Evolutionary conservation across 1,284 basidiomycete species (phyloP), one percentile per base, ranked within the genome.

Genomic region (Heimioporus punctisporus): DNA sequence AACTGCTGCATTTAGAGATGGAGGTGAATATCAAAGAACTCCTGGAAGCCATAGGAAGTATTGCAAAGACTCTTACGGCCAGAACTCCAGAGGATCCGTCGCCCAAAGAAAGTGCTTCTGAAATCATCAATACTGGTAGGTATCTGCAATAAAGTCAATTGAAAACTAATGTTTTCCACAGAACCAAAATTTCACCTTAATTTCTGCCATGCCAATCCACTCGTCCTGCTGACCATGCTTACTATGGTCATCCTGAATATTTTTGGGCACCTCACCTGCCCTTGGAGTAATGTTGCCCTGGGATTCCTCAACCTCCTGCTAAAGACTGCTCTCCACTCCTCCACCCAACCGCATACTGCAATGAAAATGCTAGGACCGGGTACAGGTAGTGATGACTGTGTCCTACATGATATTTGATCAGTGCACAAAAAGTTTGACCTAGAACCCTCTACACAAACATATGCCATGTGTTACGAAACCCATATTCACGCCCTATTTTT

Each of bases 381-480:
- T 15, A 12, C 11, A 17, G n/a, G n/a, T n/a, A n/a, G n/a, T n/a
- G n/a, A n/a, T 34, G 11, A 34, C 11, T 34, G 6, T 41, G 21
- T 46, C 26, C 44, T 27, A 7, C 19, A 26, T 10, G 11, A 46
- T n/a, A 46, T 46, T 30, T 21, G 19, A 6, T 27, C 44, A 3
- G 15, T 46, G 10, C 11, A 26, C 23, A 37, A 55, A 21, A 56
- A 46, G 45, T 52, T 58, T 15, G 44, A 52, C 39, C 44, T 58
- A 1, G 45, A 58, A 3, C 50, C 54, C 21, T 46, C 41, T 6
- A 58, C 37, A n/a, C 23, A 17, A 4, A 49, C 39, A 6, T 30
- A 49, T 11, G 54, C 43, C 2, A 49, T 46, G n/a, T n/a, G n/a
- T n/a, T n/a, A n/a, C n/a, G n/a, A n/a, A n/a, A n/a, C n/a, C n/a